These are phyloP conservation scores for Chaetomium cochliodes DNA, from an alignment of 495 filamentous ascomycete genomes.

Conservation along the genomic window DNA sequence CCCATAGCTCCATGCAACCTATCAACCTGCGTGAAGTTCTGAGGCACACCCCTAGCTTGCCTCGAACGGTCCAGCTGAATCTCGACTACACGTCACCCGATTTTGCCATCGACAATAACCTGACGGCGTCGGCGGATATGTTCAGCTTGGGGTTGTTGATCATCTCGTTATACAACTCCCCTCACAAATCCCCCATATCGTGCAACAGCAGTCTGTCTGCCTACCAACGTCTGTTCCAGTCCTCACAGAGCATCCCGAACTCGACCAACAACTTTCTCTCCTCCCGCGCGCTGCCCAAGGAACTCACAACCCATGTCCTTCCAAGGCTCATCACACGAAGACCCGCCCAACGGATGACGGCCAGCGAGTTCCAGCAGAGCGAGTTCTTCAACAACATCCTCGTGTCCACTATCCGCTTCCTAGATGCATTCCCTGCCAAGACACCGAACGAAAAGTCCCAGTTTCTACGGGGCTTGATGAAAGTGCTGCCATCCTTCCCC, in stretches of 20 bases:
- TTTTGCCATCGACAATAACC: conserved; percentile 82
- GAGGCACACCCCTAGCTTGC: conserved; percentile 79
- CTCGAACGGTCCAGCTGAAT: conserved; percentile 78
- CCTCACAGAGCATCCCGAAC: conserved; percentile 72
- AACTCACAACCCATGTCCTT: conserved; percentile 69
- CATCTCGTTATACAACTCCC: conserved; percentile 87
- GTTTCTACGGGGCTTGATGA: conserved; percentile 84
- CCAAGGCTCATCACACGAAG: conserved; percentile 81
- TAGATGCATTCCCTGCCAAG: conserved; percentile 87
- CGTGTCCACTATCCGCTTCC: conserved; percentile 90
- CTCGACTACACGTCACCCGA: conserved; percentile 93
- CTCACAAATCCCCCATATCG: conserved; percentile 81
- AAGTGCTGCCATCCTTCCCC: conserved; percentile 85
- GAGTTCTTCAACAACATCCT: conserved; percentile 95
- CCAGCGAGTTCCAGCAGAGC: conserved; percentile 88
- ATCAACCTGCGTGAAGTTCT: conserved; percentile 81
- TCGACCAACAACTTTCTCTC: conserved; percentile 80
- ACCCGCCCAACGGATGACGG: conserved; percentile 81
- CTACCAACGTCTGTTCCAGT: conserved; percentile 77
- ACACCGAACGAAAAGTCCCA: conserved; percentile 85
- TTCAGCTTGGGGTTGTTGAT: conserved; percentile 90
- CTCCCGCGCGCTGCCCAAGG: conserved; percentile 72
- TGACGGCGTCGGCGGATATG: conserved; percentile 78
- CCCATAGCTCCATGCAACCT: conserved; percentile 63
- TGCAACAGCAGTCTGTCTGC: conserved; percentile 71